These are phyloP conservation scores for Euphorbia neoarborescens DNA, from an alignment of 441 rosid species.

Conservation along the genomic window DNA sequence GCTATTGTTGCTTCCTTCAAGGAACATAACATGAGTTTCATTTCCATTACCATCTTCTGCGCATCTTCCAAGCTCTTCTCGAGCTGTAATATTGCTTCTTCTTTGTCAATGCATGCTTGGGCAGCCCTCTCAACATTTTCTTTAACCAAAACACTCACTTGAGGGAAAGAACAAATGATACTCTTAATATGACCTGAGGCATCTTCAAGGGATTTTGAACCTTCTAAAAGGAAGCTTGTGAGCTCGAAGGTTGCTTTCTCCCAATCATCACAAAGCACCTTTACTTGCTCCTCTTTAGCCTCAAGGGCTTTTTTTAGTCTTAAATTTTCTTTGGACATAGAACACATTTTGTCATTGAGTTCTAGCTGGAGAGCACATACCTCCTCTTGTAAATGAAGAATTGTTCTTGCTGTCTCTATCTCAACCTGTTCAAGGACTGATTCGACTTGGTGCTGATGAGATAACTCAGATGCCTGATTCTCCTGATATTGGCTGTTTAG, in stretches of 20 bases:
- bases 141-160: constrained; percentile 47
- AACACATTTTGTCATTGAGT: constrained; percentile 44
- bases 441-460: constrained; percentile 55
- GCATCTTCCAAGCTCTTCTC: constrained; percentile 89
- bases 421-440: constrained; percentile 76
- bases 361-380: constrained; percentile 55
- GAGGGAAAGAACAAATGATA: constrained; percentile 65
- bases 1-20: constrained; percentile 66
- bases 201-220: constrained; percentile 79
- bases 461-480: constrained; percentile 47
- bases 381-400: constrained; percentile 83
- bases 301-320: constrained; percentile 43
- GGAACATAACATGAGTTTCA: constrained; percentile 69
- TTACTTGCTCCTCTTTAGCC: constrained; percentile 56
- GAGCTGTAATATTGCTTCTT: constrained; percentile 61
- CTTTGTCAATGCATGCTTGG: constrained; percentile 68
- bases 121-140: constrained; percentile 78
- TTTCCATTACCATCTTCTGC: constrained; percentile 54
- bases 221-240: constrained; percentile 72
- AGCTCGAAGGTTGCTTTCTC: constrained; percentile 81
- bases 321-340: constrained; percentile 50
- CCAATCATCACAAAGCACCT: constrained; percentile 54
- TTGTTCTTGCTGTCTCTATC: constrained; percentile 68
- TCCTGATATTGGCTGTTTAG: constrained; percentile 52
- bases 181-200: constrained; percentile 66